Base-by-base conservation (phyloP, 176 grass and related monocot species). In the Avena eriantha region DNA sequence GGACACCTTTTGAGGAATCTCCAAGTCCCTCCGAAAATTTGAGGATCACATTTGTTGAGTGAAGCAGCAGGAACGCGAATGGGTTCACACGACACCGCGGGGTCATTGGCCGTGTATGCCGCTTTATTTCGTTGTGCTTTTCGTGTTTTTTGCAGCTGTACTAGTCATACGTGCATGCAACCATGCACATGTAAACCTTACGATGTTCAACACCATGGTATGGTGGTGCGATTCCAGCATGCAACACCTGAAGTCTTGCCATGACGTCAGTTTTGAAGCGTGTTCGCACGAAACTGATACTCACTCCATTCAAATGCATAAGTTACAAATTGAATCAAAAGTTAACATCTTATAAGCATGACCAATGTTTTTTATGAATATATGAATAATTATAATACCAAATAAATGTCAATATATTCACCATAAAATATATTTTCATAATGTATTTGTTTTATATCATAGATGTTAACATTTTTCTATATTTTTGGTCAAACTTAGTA, bases 41-140 rank as follows among this genome's bases (percentile, higher is more conserved):
- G 65, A 17, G 71, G 19, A 63, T 36, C 76, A 77, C 50, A 50
- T 51, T 86, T 60, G 66, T 78, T 33, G 45, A 47, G 45, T 9
- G 9, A 3, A 47, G 83, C 78, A 3, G 9, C 9, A 7, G 45
- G 39, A 14, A 19, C 24, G 11, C 26, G 59, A 78, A 23, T 61
- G 83, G 58, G 63, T 61, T 76, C 61, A 82, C 88, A 82, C 88
- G 78, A n/a, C 51, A 82, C 33, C 29, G 18, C 43, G 3, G 19
- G 15, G 49, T 12, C 13, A 46, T 77, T 22, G 68, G n/a, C 77
- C 55, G 16, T 54, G 15, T 3, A 15, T 8, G 76, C 82, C 33
- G 71, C 55, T 58, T 16, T 39, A 16, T 10, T 61, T 24, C 9
- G 22, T 61, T 23, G 23, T 0, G 17, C 3, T 29, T 33, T 14